These are phyloP conservation scores for Ceratobasidium papillatum DNA, from an alignment of 1,284 basidiomycete genomes.

Conservation along the genomic window DNA sequence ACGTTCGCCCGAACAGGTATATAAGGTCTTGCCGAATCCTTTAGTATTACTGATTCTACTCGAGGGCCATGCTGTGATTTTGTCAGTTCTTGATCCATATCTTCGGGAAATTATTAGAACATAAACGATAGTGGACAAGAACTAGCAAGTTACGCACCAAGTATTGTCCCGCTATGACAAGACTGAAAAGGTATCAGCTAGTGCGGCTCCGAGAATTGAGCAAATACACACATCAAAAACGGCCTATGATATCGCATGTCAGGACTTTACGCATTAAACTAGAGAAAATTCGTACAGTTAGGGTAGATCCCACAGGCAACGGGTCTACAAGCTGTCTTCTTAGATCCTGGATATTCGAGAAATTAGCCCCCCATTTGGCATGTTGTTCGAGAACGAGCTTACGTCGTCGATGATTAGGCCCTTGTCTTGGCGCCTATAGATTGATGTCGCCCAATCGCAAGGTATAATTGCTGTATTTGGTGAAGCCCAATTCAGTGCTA, in stretches of 20 bases:
- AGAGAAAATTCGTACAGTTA: background rate
- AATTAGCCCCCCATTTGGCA: background rate
- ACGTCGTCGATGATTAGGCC: slow-evolving; percentile 28
- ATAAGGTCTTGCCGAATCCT: no score
- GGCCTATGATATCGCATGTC: background rate
- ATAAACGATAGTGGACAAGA: background rate
- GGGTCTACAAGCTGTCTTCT: background rate
- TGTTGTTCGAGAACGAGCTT: background rate
- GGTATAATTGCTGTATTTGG: slow-evolving; percentile 19
- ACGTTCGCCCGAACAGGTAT: background rate
- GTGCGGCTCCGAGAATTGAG: background rate
- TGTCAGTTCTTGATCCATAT: background rate
- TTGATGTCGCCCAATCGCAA: slow-evolving; percentile 3
- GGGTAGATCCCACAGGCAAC: background rate
- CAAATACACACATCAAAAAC: slow-evolving; percentile 18
- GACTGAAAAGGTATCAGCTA: background rate
- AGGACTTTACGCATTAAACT: background rate
- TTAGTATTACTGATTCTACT: no score
- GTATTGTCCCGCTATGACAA: slow-evolving; percentile 17
- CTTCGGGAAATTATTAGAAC: background rate
- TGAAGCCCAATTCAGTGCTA: background rate
- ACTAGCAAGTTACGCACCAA: background rate
- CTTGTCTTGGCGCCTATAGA: background rate
- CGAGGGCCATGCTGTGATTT: no score
- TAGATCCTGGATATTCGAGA: background rate